Evolutionary conservation across 2,329 filamentous ascomycete genomes (phyloP), one percentile per base, ranked within the genome.

Genomic region (Diaporthe batatas): DNA sequence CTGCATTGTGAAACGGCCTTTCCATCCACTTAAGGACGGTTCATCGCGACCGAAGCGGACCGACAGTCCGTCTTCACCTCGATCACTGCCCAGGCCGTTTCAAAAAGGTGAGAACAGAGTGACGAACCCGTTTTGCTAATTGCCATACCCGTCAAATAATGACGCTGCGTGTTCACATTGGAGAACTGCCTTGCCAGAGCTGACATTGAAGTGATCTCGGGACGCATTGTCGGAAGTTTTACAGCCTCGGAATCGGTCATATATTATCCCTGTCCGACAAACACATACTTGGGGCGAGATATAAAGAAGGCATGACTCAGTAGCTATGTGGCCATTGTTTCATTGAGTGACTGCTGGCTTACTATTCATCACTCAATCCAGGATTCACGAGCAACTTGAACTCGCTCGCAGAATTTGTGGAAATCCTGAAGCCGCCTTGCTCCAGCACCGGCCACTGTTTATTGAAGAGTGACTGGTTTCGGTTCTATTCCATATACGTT

Each of bases 1-100:
- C 62, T 67, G 62, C 62, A 53, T 67, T 67, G 62, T 67, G 62
- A 67, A 53, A 67, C 62, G 62, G 32, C 51, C 14, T 12, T 49
- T 39, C 32, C 62, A 32, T 39, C 62, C 62, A 53, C 39, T 62
- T 39, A 32, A 29, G 47, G 21, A n/a, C 47, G 44, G 32, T 39
- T 39, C 47, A 29, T 53, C 25, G 18, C 36, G 29, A 25, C 39
- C 25, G 54, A 42, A 39, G 55, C 21, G 32, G 54, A 39, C 39
- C n/a, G 29, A 58, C 67, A 25, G 44, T 44, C 12, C 44, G 42
- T 25, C 44, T 14, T 36, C 11, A 14, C 44, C 25, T 44, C 21
- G 6, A 23, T 16, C n/a, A 39, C 2, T 3, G 39, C 32, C 44
- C 44, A 65, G 59, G 25, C 42, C 59, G 29, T 49, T 51, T 49